Evolutionary conservation across 306 rosid species (phyloP).

Genomic region (Canavalia ensiformis): DNA sequence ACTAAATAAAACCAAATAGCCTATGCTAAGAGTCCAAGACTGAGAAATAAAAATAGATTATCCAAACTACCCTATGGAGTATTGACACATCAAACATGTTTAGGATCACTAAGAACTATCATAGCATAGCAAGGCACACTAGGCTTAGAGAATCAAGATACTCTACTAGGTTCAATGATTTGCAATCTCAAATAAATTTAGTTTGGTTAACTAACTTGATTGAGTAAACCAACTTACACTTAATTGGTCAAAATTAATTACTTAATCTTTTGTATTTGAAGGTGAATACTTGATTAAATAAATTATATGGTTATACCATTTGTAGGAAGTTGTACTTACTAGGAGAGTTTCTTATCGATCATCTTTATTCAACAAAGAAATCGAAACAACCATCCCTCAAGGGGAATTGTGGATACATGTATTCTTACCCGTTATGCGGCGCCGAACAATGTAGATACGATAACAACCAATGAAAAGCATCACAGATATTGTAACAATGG

Average conservation of each 20-base stretch:
- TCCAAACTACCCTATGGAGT: background rate
- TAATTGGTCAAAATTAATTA: background rate
- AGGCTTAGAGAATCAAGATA: background rate
- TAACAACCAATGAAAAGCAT: slow-evolving; percentile 21
- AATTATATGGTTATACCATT: background rate
- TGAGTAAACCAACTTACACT: background rate
- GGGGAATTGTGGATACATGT: background rate
- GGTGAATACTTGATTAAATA: background rate
- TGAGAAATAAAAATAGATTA: background rate
- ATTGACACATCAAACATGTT: background rate
- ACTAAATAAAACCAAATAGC: background rate
- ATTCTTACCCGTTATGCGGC: slow-evolving; percentile 23
- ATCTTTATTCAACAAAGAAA: background rate
- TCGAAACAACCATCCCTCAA: background rate
- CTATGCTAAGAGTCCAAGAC: background rate
- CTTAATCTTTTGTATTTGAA: background rate
- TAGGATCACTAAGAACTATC: background rate
- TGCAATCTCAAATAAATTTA: background rate
- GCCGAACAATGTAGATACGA: background rate
- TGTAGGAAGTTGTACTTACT: background rate
- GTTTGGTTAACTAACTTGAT: background rate
- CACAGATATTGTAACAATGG: background rate
- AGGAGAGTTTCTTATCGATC: background rate
- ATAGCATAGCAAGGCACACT: background rate
- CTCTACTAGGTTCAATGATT: background rate